Evolutionary conservation across 2,329 filamentous ascomycete genomes (phyloP).

Genomic region (Aspergillus ruber): DNA sequence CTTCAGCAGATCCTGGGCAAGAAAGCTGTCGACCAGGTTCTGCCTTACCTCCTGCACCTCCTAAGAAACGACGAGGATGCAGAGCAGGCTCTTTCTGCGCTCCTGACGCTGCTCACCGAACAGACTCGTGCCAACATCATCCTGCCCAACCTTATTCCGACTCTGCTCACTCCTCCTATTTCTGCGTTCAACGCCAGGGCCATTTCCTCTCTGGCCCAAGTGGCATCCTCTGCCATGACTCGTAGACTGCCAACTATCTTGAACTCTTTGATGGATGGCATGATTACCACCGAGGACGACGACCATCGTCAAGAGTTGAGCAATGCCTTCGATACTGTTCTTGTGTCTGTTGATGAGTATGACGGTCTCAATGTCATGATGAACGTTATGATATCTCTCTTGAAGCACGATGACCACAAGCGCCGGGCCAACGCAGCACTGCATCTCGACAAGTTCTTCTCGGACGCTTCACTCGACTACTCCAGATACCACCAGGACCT

Average conservation of each 20-base stretch:
- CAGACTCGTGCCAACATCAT: constrained; percentile 93
- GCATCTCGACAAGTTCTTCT: constrained; percentile 83
- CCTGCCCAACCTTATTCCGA: constrained; percentile 90
- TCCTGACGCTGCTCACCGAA: constrained; percentile 90
- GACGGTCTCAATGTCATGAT: constrained; percentile 94
- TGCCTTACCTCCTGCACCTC: constrained; percentile 87
- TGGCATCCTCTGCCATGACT: constrained; percentile 86
- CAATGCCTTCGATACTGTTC: constrained; percentile 76
- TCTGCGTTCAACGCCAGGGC: constrained; percentile 92
- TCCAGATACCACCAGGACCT: constrained; percentile 95
- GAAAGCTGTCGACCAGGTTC: constrained; percentile 86
- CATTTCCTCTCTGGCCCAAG: constrained; percentile 83
- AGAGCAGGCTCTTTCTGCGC: constrained; percentile 83
- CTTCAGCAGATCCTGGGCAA: constrained; percentile 92
- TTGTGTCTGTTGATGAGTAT: constrained; percentile 89
- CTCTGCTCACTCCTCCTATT: constrained; percentile 82
- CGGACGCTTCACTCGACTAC: constrained; percentile 74
- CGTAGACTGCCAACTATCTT: constrained; percentile 82
- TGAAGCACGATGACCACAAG: constrained; percentile 88
- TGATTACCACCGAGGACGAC: constrained; percentile 68
- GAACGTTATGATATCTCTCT: constrained; percentile 79
- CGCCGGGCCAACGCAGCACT: constrained; percentile 70
- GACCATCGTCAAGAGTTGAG: constrained; percentile 66
- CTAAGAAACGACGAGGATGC: constrained; percentile 79
- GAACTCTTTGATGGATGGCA: constrained; percentile 89